A percentile compares a stretch with the other conserved stretches of the same genome.
Conservation (phyloP, 345 rosid genomes). For the Rhodamnia argentea region DNA sequence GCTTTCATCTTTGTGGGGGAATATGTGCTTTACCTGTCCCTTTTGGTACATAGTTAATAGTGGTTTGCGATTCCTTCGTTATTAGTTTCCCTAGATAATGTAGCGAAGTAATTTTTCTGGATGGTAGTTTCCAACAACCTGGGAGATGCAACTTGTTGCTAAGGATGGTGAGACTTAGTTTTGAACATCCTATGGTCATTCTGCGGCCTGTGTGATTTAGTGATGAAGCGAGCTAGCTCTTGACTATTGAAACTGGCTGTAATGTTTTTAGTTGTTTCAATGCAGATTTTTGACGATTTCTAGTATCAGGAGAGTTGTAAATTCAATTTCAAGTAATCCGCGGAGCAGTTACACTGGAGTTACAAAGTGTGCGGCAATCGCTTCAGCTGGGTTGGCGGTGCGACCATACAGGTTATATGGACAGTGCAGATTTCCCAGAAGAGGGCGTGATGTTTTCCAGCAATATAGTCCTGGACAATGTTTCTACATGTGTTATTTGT, state of each 20-base stretch:
- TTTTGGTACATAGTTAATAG: neutral
- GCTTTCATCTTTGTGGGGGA: neutral
- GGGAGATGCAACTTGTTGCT: neutral
- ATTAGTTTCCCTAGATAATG: neutral
- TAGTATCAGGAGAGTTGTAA: conserved; percentile 22
- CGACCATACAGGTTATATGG: conserved; percentile 24
- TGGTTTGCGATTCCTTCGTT: neutral
- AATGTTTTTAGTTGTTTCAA: neutral
- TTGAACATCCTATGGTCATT: neutral
- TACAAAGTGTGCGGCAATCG: conserved; percentile 22
- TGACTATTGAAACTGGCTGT: neutral
- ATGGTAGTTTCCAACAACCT: neutral
- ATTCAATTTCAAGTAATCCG: conserved; percentile 16
- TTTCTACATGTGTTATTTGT: conserved; percentile 2
- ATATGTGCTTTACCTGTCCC: neutral
- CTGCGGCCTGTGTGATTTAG: neutral
- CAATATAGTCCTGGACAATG: conserved; percentile 19
- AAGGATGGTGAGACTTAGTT: neutral
- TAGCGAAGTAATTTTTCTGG: neutral
- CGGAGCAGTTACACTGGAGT: conserved; percentile 12
- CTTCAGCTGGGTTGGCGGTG: conserved; percentile 26
- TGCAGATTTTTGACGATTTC: conserved; percentile 53
- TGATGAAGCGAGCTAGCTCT: neutral
- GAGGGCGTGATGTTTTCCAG: conserved; percentile 17
- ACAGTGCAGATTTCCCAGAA: conserved; percentile 12